Conservation (phyloP, 2,329 filamentous ascomycete genomes). For the Sarocladium kiliense region DNA sequence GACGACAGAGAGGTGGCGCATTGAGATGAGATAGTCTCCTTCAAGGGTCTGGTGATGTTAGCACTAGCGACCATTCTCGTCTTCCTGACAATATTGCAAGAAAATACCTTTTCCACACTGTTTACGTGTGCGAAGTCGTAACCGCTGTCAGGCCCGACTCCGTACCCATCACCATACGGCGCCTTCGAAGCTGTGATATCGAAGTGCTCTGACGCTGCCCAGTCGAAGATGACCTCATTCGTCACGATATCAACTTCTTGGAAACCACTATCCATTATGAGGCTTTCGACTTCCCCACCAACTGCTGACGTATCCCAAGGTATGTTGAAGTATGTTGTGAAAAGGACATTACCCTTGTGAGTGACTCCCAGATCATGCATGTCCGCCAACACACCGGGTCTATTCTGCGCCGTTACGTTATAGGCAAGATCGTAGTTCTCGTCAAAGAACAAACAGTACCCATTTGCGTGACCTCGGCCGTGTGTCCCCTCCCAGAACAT, state of each 20-base stretch:
- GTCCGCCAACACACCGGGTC: constrained; percentile 28
- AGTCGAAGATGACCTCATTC: constrained; percentile 30
- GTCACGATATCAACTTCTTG: constrained; percentile 33
- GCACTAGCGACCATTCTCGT: constrained; percentile 15
- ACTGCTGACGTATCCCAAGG: constrained; percentile 23
- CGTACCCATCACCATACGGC: constrained; percentile 21
- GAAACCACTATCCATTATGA: constrained; percentile 31
- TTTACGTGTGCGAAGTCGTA: constrained; percentile 36
- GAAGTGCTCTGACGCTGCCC: constrained; percentile 29
- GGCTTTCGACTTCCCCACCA: constrained; percentile 22
- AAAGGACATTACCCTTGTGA: constrained; percentile 31
- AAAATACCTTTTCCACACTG: constrained; percentile 28
- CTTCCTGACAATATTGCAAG: too few relatives aligned
- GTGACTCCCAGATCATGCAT: constrained; percentile 40
- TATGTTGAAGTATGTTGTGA: constrained; percentile 34
- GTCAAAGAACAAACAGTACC: constrained; percentile 26
- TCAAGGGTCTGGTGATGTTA: constrained; percentile 16
- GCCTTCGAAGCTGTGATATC: constrained; percentile 20
- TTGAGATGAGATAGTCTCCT: constrained; percentile 32
- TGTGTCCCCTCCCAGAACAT: constrained; percentile 29
- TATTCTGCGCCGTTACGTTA: constrained; percentile 30
- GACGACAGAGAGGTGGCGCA: constrained; percentile 25
- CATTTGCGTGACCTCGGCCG: constrained; percentile 22
- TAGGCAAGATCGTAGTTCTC: constrained; percentile 30
- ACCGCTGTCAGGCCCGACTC: constrained; percentile 21